Evolutionary conservation across 2,329 filamentous ascomycete species (phyloP), one percentile per base, ranked within the genome.

Genomic region (Penicillium paneum): DNA sequence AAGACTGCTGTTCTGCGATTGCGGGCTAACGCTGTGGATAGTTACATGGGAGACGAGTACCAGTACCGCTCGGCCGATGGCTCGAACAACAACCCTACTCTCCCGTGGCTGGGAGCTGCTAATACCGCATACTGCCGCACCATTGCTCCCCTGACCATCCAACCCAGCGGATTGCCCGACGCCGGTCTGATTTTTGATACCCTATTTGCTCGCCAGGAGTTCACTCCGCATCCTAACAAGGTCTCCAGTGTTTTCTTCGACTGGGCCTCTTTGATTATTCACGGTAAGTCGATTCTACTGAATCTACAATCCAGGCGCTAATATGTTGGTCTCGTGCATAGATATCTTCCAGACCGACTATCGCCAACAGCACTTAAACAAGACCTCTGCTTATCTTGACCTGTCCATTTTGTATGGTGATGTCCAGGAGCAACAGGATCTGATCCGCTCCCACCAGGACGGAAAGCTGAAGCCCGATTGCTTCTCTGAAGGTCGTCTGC

Each of bases 301-400:
- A 10, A n/a, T 0, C 12, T 31, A 12, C 8, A 34, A 42, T 19
- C 6, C 19, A 15, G 19, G 12, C 21, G 12, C 21, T 44, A 38
- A 41, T 31, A 17, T 13, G 31, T 26, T 54, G 21, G 42, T 41
- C 43, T n/a, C 13, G 12, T 11, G 13, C 19, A 31, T 52, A 78
- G 84, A 90, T 64, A 76, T 90, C 21, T 90, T 90, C 75, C 86
- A 84, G 77, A 90, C 86, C 10, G 85, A 89, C 64, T 75, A 81
- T 50, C 68, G 70, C 8, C 82, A 90, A 59, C 78, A 78, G 35
- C 83, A 78, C 66, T 79, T 76, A 54, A 85, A 83, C 64, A 83
- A 87, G 68, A 88, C 86, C 0, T 90, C 87, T 0, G 86, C 85
- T 0, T 91, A 90, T 63, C 78, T 91, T 5, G 88, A 90, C 58